Percentiles rank a stretch among this genome's conserved stretches.
Conservation (phyloP, 805 yeast species). For the Peterozyma xylosa region DNA sequence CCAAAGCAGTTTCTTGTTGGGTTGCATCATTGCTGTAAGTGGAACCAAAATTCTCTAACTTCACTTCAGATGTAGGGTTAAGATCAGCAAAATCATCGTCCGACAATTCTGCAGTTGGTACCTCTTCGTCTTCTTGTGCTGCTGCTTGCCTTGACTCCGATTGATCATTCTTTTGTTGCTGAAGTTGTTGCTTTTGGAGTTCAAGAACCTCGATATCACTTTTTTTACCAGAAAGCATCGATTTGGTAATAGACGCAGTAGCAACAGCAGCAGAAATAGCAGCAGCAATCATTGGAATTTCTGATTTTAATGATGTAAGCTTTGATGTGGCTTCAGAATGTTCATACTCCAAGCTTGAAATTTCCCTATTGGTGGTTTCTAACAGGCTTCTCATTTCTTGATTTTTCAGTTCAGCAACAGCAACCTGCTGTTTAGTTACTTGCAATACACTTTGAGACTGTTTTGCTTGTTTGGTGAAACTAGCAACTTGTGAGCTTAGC, state of each 20-base stretch:
- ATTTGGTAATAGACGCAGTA: constrained; percentile 12
- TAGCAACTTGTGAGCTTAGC: constrained; percentile 47
- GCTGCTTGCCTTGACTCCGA: background rate
- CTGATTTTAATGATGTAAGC: constrained; percentile 22
- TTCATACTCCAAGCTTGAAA: constrained; percentile 26
- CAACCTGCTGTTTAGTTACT: constrained; percentile 65
- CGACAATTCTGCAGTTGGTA: constrained; percentile 21
- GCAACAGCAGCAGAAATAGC: constrained; percentile 18
- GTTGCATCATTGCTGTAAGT: constrained; percentile 13
- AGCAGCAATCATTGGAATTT: constrained; percentile 20
- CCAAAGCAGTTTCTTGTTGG: constrained; percentile 21
- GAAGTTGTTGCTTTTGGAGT: constrained; percentile 2
- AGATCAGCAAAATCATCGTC: constrained; percentile 21
- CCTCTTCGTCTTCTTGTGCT: constrained; percentile 16
- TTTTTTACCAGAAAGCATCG: constrained; percentile 6
- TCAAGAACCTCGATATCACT: constrained; percentile 4
- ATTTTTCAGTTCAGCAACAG: constrained; percentile 45
- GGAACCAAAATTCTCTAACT: background rate
- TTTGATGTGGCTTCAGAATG: constrained; percentile 30
- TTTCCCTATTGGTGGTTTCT: constrained; percentile 17
- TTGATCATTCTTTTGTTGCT: background rate
- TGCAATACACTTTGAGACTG: constrained; percentile 57
- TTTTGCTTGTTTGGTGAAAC: constrained; percentile 44
- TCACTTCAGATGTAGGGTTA: background rate
- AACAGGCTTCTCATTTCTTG: constrained; percentile 24